phyloP scores from a whole-genome alignment of 2,329 filamentous ascomycete species.

The Diaporthe ilicicola region DNA sequence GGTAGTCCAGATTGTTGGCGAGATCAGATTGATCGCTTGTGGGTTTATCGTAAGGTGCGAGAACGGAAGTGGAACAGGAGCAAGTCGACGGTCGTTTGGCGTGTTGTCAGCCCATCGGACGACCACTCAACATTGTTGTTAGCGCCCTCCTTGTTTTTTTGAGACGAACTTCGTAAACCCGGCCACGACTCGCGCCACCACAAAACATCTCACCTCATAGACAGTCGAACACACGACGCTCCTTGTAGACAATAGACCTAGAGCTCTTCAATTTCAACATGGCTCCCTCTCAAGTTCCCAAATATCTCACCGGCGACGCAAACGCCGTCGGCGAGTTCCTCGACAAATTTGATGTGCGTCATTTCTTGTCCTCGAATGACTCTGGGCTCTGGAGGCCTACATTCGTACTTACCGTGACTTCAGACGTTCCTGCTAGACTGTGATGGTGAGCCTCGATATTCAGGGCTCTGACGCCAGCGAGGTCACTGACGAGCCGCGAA shows the following conservation, averaged over 20 bases:
- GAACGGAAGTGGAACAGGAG: neutral
- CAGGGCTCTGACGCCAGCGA: neutral
- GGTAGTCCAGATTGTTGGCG: neutral
- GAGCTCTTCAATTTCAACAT: slow-evolving; percentile 10
- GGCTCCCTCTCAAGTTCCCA: slow-evolving; percentile 51
- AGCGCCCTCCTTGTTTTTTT: slow-evolving; percentile 1
- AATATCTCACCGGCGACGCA: slow-evolving; percentile 81
- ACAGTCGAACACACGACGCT: neutral
- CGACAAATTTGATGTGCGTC: slow-evolving; percentile 87
- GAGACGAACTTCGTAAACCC: neutral
- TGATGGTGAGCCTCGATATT: slow-evolving; percentile 73
- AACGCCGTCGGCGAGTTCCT: slow-evolving; percentile 83
- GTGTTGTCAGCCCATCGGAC: slow-evolving; percentile 9
- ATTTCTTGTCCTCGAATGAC: slow-evolving; percentile 36
- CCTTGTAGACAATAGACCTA: neutral
- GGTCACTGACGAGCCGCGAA: slow-evolving; percentile 32
- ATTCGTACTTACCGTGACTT: slow-evolving; percentile 34
- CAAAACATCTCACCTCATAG: neutral
- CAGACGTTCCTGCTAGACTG: slow-evolving; percentile 96
- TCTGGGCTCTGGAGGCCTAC: slow-evolving; percentile 1
- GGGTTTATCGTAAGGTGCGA: neutral
- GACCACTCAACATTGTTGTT: slow-evolving; percentile 12
- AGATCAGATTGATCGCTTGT: neutral
- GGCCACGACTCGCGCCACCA: neutral
- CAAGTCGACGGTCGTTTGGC: neutral